Evolutionary conservation across 179 eudicot species (phyloP).

Genomic region (Dionaea muscipula): DNA sequence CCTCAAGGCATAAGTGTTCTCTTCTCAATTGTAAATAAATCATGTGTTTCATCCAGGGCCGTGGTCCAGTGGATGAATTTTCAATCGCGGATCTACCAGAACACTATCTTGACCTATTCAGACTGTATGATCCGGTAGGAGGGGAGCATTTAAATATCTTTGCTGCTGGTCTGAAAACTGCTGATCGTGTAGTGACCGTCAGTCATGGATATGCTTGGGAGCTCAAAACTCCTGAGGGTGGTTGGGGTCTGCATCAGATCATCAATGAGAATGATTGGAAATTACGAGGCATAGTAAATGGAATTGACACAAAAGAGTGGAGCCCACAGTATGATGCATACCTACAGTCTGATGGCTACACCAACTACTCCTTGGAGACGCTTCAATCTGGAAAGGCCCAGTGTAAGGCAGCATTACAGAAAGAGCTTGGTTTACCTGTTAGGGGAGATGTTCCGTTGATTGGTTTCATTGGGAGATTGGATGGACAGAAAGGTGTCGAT

Average conservation of each 20-base stretch:
- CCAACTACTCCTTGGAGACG: conserved; percentile 63
- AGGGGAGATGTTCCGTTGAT: conserved; percentile 56
- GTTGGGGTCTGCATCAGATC: conserved; percentile 80
- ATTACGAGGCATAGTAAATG: conserved; percentile 79
- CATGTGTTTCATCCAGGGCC: conserved; percentile 50
- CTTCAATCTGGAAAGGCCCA: conserved; percentile 56
- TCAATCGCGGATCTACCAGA: conserved; percentile 65
- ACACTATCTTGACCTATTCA: conserved; percentile 70
- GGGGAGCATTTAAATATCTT: conserved; percentile 90
- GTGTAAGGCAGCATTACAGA: conserved; percentile 82
- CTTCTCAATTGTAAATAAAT: too few relatives aligned
- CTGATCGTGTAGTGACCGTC: conserved; percentile 85
- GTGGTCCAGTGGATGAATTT: conserved; percentile 84
- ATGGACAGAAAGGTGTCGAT: conserved; percentile 84
- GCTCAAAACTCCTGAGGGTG: conserved; percentile 83
- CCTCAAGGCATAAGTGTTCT: too few relatives aligned
- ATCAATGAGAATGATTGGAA: conserved; percentile 91
- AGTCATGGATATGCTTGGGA: conserved; percentile 97
- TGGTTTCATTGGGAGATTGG: conserved; percentile 88
- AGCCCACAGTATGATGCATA: conserved; percentile 57
- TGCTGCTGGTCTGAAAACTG: conserved; percentile 78
- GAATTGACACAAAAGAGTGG: conserved; percentile 83
- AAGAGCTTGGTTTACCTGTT: conserved; percentile 69
- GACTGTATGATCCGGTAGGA: conserved; percentile 70
- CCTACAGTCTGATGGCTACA: conserved; percentile 67